Evolutionary conservation across 176 grass and related monocot genomes (phyloP).

Genomic region (Carex kokanica): DNA sequence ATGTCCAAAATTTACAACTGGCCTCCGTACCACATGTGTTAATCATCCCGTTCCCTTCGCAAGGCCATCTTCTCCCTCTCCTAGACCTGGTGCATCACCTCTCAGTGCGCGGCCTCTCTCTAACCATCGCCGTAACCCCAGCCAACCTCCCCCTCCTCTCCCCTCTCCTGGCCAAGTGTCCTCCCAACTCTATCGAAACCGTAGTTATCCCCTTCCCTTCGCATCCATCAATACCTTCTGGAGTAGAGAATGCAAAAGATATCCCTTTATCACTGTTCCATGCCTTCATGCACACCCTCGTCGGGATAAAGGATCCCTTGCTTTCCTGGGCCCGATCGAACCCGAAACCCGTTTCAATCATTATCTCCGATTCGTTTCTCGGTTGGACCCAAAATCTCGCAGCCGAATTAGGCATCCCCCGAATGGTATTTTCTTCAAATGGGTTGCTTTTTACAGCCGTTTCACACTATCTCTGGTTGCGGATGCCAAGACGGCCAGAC

Average conservation of each 20-base stretch:
- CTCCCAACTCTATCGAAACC: conserved; percentile 32
- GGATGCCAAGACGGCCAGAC: conserved; percentile 11
- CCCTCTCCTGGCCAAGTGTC: conserved; percentile 43
- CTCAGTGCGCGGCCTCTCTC: conserved; percentile 34
- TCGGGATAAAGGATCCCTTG: conserved; percentile 21
- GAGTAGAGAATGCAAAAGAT: conserved; percentile 43
- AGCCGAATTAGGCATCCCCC: conserved; percentile 35
- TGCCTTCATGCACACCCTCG: conserved; percentile 14
- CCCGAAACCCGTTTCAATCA: conserved; percentile 25
- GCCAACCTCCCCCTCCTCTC: conserved; percentile 43
- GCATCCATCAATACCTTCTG: conserved; percentile 36
- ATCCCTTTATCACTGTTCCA: conserved; percentile 22
- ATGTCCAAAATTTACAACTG: not conserved
- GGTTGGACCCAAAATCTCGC: conserved; percentile 61
- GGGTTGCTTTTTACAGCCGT: conserved; percentile 38
- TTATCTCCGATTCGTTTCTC: conserved; percentile 58
- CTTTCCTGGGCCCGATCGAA: conserved; percentile 20
- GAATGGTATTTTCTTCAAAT: conserved; percentile 45
- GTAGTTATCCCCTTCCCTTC: conserved; percentile 56
- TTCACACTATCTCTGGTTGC: conserved; percentile 39
- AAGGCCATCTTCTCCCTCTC: conserved; percentile 58
- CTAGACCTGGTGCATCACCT: conserved; percentile 47
- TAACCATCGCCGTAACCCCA: conserved; percentile 48
- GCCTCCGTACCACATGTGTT: conserved; percentile 34
- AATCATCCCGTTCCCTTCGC: conserved; percentile 47